Evolutionary conservation across 202 grass and related monocot species (phyloP).

Genomic region (Schoenoplectus tabernaemontani): DNA sequence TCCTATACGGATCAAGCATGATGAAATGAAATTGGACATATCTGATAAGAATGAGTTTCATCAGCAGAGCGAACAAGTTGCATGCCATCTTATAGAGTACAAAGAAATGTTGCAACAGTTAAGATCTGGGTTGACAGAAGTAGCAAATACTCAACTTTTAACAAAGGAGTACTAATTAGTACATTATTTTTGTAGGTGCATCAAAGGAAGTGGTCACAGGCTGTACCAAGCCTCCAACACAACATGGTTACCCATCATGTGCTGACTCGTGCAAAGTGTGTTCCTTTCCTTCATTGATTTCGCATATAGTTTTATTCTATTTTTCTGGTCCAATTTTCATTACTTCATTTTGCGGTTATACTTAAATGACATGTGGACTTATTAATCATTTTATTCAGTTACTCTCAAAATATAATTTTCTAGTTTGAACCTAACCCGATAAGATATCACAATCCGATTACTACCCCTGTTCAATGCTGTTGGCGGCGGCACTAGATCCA

Average conservation of each 20-base stretch:
- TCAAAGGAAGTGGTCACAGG: slow-evolving; percentile 84
- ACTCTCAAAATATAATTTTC: no score
- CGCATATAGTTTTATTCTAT: slow-evolving; percentile 12
- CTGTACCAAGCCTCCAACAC: slow-evolving; percentile 81
- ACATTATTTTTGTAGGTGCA: slow-evolving; percentile 58
- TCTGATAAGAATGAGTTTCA: not conserved
- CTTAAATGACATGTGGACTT: slow-evolving; percentile 12
- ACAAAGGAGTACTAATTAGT: not conserved
- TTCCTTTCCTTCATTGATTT: slow-evolving; percentile 17
- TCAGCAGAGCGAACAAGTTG: not conserved
- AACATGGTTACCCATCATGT: slow-evolving; percentile 58
- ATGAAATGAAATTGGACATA: no score
- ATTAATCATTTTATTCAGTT: not conserved
- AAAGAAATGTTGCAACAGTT: not conserved
- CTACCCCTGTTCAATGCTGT: no score
- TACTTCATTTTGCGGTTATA: not conserved
- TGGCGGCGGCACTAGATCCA: no score
- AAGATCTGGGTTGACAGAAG: not conserved
- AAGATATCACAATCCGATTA: no score
- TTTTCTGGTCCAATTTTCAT: slow-evolving; percentile 35
- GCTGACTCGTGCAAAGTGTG: slow-evolving; percentile 92
- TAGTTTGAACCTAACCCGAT: no score
- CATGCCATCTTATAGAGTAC: not conserved
- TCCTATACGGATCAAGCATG: not conserved
- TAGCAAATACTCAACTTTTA: not conserved